Percentiles rank a stretch among this genome's conserved stretches.
Evolutionary conservation across 768 basidiomycete species (phyloP).

Genomic region (Sarcomyxa edulis): DNA sequence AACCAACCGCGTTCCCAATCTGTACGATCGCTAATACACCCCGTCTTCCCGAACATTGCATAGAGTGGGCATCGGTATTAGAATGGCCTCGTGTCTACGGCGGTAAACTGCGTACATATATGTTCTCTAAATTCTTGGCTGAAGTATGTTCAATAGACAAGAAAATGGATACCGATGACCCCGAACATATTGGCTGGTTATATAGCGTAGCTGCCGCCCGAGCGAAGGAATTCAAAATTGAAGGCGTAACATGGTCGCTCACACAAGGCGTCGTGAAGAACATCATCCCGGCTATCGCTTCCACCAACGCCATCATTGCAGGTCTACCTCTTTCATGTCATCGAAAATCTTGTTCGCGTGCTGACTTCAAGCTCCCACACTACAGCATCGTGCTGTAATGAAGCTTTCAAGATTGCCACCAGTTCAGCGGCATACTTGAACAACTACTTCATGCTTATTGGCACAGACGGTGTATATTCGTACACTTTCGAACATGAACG

Average conservation of each 20-base stretch:
- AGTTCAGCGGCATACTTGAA: slow-evolving; percentile 91
- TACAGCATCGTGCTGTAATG: slow-evolving; percentile 93
- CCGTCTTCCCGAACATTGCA: slow-evolving; percentile 95
- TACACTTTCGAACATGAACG: slow-evolving; percentile 96
- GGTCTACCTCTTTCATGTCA: slow-evolving; percentile 48
- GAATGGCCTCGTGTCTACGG: slow-evolving; percentile 96
- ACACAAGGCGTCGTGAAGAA: slow-evolving; percentile 99
- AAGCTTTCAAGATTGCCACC: slow-evolving; percentile 98
- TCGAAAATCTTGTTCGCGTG: neutral
- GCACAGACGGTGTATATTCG: slow-evolving; percentile 94
- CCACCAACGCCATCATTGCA: slow-evolving; percentile 97
- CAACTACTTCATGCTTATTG: slow-evolving; percentile 98
- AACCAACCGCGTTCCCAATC: slow-evolving; percentile 94
- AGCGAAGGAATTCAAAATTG: slow-evolving; percentile 93
- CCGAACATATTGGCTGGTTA: slow-evolving; percentile 94
- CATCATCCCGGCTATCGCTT: slow-evolving; percentile 98
- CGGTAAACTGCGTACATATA: slow-evolving; percentile 43
- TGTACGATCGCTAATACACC: slow-evolving; percentile 99
- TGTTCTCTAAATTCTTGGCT: neutral
- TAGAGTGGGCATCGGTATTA: slow-evolving; percentile 98
- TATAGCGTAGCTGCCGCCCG: slow-evolving; percentile 76
- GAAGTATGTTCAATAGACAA: slow-evolving; percentile 50
- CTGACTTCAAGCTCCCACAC: slow-evolving; percentile 1
- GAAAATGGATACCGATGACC: slow-evolving; percentile 96
- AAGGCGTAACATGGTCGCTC: slow-evolving; percentile 95